Evolutionary conservation across 2,329 filamentous ascomycete genomes (phyloP), one percentile per base, ranked within the genome.

Genomic region (Zymoseptoria passerinii): DNA sequence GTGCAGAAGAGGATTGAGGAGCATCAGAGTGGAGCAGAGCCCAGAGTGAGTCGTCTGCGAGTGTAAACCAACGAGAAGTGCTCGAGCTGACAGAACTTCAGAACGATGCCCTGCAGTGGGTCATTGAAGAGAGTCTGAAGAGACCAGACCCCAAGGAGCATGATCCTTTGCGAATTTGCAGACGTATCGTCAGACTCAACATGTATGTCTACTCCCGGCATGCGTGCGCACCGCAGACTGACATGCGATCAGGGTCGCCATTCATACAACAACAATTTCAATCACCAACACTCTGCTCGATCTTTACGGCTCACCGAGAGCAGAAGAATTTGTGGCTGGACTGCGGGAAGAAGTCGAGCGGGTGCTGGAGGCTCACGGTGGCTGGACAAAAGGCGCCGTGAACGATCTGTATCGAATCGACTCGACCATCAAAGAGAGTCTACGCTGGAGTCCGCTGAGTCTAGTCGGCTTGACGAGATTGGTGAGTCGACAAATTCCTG

Each of bases 361-460:
- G 10, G 58, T 65, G 0, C 57, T 70, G 13, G 35, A 23, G 4
- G 50, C 54, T 1, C 49, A 62, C 29, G 54, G 44, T 8, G 63
- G 63, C 9, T 67, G 64, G 62, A 66, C 58, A 40, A 66, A 65
- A 29, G 56, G 57, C 8, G 60, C 62, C 3, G 56, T 71, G 16
- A 64, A 58, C 20, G 58, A 65, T 9, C 58, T 68, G 10, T 35
- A 58, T 8, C 63, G 58, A 1, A 59, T 63, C 7, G 69, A 71
- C 53, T 65, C 61, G 27, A 59, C 67, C 4, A 66, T 72, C 53
- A 66, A 68, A 18, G 70, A 72, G 58, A 62, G 58, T 20, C 61
- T 70, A 58, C 63, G 70, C 1, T 53, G 58, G 6, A 55, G 55
- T 20, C 58, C 54, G 5, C 56, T 65, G 13, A 28, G 55, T 3